A percentile compares a stretch with the other conserved stretches of the same genome.
Evolutionary conservation across 1,284 basidiomycete genomes (phyloP).

Genomic region (Megacollybia platyphylla): DNA sequence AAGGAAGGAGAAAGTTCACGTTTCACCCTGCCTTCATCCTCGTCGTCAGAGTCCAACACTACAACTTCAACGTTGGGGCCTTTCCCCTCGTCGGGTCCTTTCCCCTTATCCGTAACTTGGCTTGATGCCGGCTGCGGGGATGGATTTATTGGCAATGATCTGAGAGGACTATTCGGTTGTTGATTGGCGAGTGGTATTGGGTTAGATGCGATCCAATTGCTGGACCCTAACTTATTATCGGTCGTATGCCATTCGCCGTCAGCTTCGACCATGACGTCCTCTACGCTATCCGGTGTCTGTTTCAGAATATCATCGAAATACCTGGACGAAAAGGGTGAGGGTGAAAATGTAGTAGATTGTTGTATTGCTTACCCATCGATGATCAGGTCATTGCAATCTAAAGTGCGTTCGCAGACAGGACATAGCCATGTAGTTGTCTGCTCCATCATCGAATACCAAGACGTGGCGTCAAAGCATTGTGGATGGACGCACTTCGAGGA

Average conservation of each 20-base stretch:
- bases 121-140: slow-evolving; percentile 12
- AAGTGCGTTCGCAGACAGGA: slow-evolving; percentile 81
- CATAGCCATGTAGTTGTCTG: slow-evolving; percentile 95
- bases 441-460: slow-evolving; percentile 93
- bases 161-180: slow-evolving; percentile 12
- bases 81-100: slow-evolving; percentile 27
- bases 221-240: slow-evolving; percentile 75
- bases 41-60: slow-evolving; percentile 67
- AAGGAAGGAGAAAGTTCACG: slow-evolving; percentile 55
- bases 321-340: slow-evolving; percentile 22
- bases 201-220: slow-evolving; percentile 52
- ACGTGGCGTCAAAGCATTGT: slow-evolving; percentile 93
- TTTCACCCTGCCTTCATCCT: slow-evolving; percentile 64
- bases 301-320: slow-evolving; percentile 79
- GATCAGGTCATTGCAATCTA: slow-evolving; percentile 76
- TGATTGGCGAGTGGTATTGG: slow-evolving; percentile 14
- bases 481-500: slow-evolving; percentile 80
- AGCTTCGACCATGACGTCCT: slow-evolving; percentile 88
- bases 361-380: slow-evolving; percentile 65
- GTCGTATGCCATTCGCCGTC: slow-evolving; percentile 93
- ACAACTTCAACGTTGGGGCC: slow-evolving; percentile 54
- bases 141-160: slow-evolving; percentile 19
- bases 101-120: slow-evolving; percentile 12
- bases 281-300: slow-evolving; percentile 65
- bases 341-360: slow-evolving; percentile 4